phyloP scores from a whole-genome alignment of 1,139 yeast genomes.

The Suhomyces terraborum region DNA sequence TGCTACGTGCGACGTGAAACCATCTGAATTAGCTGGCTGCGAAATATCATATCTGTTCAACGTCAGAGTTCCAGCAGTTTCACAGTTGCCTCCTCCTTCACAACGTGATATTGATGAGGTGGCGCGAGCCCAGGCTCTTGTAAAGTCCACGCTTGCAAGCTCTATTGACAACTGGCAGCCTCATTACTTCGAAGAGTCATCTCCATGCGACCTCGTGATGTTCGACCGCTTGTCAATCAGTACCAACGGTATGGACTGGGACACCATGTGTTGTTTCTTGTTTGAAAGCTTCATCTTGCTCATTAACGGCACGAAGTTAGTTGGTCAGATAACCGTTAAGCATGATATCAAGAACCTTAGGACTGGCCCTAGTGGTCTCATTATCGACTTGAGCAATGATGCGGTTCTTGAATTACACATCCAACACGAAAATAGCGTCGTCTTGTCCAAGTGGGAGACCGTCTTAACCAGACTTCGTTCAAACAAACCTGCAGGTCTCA shows the following conservation, averaged over 20 bases:
- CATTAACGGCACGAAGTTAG: slow-evolving; percentile 34
- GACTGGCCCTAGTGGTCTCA: slow-evolving; percentile 29
- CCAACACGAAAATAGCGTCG: slow-evolving; percentile 34
- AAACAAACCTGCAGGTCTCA: slow-evolving; percentile 17
- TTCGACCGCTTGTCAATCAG: slow-evolving; percentile 49
- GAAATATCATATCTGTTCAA: slow-evolving; percentile 28
- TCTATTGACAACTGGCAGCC: slow-evolving; percentile 14
- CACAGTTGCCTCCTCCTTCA: neutral
- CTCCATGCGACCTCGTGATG: slow-evolving; percentile 29
- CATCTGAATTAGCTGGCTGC: slow-evolving; percentile 2
- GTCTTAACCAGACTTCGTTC: slow-evolving; percentile 24
- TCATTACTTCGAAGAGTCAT: slow-evolving; percentile 17
- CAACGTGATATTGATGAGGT: slow-evolving; percentile 3
- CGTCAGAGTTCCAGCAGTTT: slow-evolving; percentile 31
- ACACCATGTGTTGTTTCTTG: slow-evolving; percentile 36
- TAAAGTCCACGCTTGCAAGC: slow-evolving; percentile 9
- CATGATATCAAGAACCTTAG: slow-evolving; percentile 39
- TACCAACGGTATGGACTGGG: slow-evolving; percentile 41
- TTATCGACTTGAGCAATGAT: slow-evolving; percentile 42
- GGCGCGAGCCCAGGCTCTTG: slow-evolving; percentile 1
- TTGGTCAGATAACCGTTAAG: slow-evolving; percentile 36
- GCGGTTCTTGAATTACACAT: slow-evolving; percentile 50
- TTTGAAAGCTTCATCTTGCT: slow-evolving; percentile 44
- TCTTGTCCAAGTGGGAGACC: slow-evolving; percentile 46
- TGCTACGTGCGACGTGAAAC: neutral